phyloP scores from a whole-genome alignment of 441 rosid species.

The Populus tomentosa region DNA sequence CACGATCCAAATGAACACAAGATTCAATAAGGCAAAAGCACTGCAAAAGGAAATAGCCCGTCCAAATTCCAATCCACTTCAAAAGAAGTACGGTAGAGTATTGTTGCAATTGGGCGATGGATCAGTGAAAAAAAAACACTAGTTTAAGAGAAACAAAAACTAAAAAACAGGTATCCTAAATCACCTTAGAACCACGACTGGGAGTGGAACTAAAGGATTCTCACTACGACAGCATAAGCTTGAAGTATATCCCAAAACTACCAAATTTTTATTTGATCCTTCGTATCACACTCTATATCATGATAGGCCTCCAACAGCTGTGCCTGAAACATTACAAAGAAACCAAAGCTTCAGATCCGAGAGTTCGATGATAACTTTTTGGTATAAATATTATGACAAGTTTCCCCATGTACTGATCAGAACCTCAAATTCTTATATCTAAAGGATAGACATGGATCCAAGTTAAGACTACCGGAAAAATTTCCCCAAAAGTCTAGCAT shows the following conservation, averaged over 20 bases:
- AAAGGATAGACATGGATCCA: not conserved
- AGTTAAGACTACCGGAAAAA: not conserved
- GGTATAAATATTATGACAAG: not conserved
- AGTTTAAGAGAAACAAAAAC: not conserved
- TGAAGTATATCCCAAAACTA: conserved; percentile 21
- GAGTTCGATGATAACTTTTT: not conserved
- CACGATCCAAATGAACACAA: not conserved
- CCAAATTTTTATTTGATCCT: conserved; percentile 12
- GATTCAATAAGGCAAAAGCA: not conserved
- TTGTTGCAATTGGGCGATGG: not conserved
- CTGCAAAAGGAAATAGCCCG: not conserved
- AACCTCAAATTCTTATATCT: not conserved
- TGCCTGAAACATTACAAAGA: conserved; percentile 30
- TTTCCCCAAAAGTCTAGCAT: not conserved
- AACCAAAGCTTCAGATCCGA: conserved; percentile 3
- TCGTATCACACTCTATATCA: conserved; percentile 10
- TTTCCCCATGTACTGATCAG: not conserved
- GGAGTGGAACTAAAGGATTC: conserved; percentile 49
- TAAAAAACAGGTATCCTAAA: conserved; percentile 29
- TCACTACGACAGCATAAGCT: conserved; percentile 19
- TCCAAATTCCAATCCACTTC: conserved; percentile 3
- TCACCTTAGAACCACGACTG: conserved; percentile 43
- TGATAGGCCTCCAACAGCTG: conserved; percentile 23
- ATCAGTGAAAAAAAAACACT: not conserved
- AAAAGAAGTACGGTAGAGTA: not conserved